Base-by-base conservation (phyloP, 192 early-diverging fungal species). In the Gryganskiella cystojenkinii region DNA sequence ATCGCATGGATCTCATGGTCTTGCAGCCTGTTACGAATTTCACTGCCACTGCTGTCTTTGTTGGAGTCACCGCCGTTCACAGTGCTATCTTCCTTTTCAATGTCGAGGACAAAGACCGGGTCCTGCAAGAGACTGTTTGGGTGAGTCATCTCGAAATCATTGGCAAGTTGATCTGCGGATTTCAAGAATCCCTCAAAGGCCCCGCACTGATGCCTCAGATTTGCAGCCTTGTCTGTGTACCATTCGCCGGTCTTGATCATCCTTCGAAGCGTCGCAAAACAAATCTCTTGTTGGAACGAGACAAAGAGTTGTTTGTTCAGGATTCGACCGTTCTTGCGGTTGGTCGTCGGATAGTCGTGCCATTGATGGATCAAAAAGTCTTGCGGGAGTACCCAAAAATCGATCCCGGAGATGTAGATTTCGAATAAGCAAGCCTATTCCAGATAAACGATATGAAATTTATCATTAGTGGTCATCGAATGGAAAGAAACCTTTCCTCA, bases 301-400 rank as follows among this genome's bases (percentile, higher is more conserved):
- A 85, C 76, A 60, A 85, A 88, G n/a, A 88, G 70, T 43, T 88
- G 85, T 46, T 84, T 85, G 60, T 88, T 88, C 57, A 84, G 80
- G 63, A 82, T 84, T 45, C 86, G 82, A 50, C 81, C 79, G 56
- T 84, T 73, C 80, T 74, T 64, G 70, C 83, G 45, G 75, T 84
- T 78, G 64, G 82, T 67, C 3, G 74, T 78, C 2, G 81, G 78
- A 59, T 90, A 90, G 57, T 88, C 82, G 58, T 90, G 88, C 19
- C 83, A 84, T 62, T 88, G 86, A 60, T 90, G 88, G 56, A 90
- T 88, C 50, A 88, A 62, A 52, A 86, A 90, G 44, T 87, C 87
- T 25, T 82, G 59, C 6, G 88, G 87, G 60, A 88, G 67, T 1
- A 90, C 87, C 87, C 86, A 88, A 59, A 85, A 86, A 47, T 88